These are phyloP conservation scores for Aspergillus arachidicola DNA, from an alignment of 2,329 filamentous ascomycete genomes.

Conservation along the genomic window DNA sequence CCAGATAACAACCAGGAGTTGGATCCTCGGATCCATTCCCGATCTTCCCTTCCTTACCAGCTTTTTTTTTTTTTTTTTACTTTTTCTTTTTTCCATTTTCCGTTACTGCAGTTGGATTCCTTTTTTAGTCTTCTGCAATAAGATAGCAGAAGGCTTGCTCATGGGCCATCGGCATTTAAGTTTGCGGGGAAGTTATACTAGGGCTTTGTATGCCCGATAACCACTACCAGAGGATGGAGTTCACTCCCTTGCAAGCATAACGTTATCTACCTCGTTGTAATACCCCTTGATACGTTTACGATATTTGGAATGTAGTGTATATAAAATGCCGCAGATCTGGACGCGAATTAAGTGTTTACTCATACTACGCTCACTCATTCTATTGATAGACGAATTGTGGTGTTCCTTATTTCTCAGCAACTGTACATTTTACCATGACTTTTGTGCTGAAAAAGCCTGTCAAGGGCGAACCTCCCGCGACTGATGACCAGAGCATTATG, in stretches of 20 bases:
- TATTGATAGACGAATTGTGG: not conserved
- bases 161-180: not conserved
- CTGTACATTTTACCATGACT: not conserved
- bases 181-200: not conserved
- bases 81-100: not conserved
- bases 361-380: not conserved
- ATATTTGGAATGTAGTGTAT: not conserved
- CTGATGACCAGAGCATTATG: not conserved
- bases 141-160: not conserved
- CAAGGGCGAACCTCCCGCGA: not conserved
- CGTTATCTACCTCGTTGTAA: not conserved
- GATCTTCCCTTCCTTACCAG: not conserved
- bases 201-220: not conserved
- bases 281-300: not conserved
- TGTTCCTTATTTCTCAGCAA: not conserved
- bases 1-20: no score
- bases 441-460: not conserved
- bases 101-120: not conserved
- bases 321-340: not conserved
- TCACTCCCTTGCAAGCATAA: not conserved
- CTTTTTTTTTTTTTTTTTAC: not conserved
- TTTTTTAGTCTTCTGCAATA: not conserved
- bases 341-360: not conserved
- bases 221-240: not conserved
- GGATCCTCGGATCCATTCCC: no score